Evolutionary conservation across 441 rosid species (phyloP).

Genomic region (Macaranga tanarius): DNA sequence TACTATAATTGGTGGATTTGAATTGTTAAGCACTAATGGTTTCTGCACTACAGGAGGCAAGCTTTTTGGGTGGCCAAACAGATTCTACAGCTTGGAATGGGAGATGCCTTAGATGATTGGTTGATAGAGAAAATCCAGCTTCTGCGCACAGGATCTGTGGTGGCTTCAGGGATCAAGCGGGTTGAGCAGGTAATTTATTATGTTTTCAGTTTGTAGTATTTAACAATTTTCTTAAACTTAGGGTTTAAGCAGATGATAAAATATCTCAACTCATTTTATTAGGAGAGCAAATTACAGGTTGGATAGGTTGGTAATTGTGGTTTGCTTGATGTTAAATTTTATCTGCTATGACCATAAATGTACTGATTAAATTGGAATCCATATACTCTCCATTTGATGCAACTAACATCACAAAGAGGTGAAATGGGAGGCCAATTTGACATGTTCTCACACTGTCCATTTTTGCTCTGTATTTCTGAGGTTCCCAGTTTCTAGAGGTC

Average conservation of each 20-base stretch:
- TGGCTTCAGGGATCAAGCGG: constrained; percentile 90
- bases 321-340: not conserved
- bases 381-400: not conserved
- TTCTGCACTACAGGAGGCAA: constrained; percentile 63
- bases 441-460: not conserved
- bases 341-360: not conserved
- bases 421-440: not conserved
- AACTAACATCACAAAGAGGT: not conserved
- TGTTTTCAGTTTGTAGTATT: constrained; percentile 7
- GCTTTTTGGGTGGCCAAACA: constrained; percentile 99
- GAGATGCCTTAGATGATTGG: constrained; percentile 99
- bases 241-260: not conserved
- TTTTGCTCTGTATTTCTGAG: not conserved
- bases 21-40: constrained; percentile 14
- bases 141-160: constrained; percentile 74
- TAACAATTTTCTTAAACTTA: not conserved
- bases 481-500: not conserved
- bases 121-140: constrained; percentile 88
- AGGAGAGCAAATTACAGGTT: not conserved
- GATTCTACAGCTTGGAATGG: constrained; percentile 97
- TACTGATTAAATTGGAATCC: not conserved
- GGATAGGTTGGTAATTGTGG: not conserved
- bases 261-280: not conserved
- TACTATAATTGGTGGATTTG: constrained; percentile 9
- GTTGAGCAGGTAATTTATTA: constrained; percentile 71